Conservation (phyloP, 371 early-diverging fungal genomes). For the Mortierella sp. region DNA sequence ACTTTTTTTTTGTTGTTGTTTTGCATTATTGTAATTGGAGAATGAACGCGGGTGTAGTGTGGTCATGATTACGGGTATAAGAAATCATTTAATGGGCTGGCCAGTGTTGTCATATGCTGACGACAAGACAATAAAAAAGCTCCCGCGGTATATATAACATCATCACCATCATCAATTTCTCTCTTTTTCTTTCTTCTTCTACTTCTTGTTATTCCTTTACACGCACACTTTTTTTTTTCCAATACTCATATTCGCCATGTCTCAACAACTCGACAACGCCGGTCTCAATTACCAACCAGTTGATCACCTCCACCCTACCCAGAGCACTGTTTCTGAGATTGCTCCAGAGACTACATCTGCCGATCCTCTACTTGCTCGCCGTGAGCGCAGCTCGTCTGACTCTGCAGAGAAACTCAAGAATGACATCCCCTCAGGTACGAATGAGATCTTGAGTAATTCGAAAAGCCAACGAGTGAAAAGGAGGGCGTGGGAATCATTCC, state of each 20-base stretch:
- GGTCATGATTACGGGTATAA: neutral
- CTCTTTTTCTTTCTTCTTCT: neutral
- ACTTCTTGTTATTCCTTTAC: neutral
- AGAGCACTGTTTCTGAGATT: constrained; percentile 39
- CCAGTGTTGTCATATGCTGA: neutral
- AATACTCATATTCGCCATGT: constrained; percentile 13
- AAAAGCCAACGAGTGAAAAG: neutral
- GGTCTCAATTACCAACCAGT: constrained; percentile 22
- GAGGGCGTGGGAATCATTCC: neutral
- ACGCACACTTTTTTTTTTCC: constrained; percentile 1
- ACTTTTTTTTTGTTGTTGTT: no score
- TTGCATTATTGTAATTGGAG: neutral
- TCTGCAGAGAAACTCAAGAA: constrained; percentile 31
- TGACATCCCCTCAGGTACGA: constrained; percentile 29
- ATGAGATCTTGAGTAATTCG: neutral
- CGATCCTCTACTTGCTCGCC: constrained; percentile 27
- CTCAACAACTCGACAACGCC: constrained; percentile 24
- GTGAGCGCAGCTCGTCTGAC: constrained; percentile 49
- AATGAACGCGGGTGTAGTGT: neutral
- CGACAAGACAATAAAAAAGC: neutral
- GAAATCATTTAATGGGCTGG: neutral
- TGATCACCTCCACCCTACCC: constrained; percentile 20
- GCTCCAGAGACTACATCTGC: constrained; percentile 13
- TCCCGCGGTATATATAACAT: neutral
- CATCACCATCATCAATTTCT: no score